Conservation (phyloP, 179 eudicot species). For the Carnegiea gigantea region DNA sequence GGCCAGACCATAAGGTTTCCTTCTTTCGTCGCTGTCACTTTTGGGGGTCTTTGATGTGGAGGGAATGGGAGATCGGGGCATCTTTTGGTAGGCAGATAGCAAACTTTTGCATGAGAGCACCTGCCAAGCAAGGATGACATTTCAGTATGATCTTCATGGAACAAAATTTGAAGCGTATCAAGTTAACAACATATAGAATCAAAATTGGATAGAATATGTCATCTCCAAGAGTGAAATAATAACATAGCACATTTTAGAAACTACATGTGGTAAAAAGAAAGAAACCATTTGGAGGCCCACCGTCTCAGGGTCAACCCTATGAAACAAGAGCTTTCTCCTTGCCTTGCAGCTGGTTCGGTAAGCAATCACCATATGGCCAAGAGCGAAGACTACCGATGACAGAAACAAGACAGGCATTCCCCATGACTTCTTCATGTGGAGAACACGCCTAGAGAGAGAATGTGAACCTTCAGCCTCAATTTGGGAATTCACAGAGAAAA, state of each 20-base stretch:
- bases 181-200: neutral
- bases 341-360: slow-evolving; percentile 90
- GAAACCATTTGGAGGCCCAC: slow-evolving; percentile 46
- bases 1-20: slow-evolving; percentile 46
- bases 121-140: slow-evolving; percentile 38
- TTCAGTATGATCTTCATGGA: slow-evolving; percentile 11
- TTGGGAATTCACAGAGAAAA: slow-evolving; percentile 77
- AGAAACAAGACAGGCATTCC: slow-evolving; percentile 92
- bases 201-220: neutral
- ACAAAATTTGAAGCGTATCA: neutral
- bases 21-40: slow-evolving; percentile 55
- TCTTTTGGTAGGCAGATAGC: slow-evolving; percentile 74
- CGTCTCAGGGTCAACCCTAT: slow-evolving; percentile 82
- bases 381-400: slow-evolving; percentile 89
- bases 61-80: slow-evolving; percentile 86
- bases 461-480: slow-evolving; percentile 71
- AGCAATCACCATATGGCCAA: slow-evolving; percentile 91
- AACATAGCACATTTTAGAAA: neutral
- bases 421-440: slow-evolving; percentile 89
- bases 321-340: slow-evolving; percentile 77
- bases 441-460: slow-evolving; percentile 61
- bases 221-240: too few relatives aligned
- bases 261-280: neutral
- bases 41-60: slow-evolving; percentile 49
- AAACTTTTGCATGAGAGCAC: slow-evolving; percentile 69